phyloP scores from a whole-genome alignment of 306 rosid species.

The Quercus robur region DNA sequence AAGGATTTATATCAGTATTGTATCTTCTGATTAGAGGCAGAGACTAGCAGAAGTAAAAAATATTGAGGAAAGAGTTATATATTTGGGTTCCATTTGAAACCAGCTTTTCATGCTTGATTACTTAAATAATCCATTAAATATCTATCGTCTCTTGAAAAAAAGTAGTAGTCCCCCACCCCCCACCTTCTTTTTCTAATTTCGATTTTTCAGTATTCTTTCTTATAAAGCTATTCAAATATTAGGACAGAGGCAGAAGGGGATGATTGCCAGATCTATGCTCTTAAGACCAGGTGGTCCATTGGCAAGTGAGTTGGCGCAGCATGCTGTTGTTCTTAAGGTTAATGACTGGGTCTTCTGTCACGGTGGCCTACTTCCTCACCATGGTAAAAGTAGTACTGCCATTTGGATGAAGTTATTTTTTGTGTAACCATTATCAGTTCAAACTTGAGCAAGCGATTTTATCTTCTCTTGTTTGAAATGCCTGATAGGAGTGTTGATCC shows the following conservation, averaged over 20 bases:
- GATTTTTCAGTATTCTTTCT: conserved; percentile 24
- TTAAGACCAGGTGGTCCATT: conserved; percentile 80
- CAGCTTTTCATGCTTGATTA: conserved; percentile 1
- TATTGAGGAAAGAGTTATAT: background rate
- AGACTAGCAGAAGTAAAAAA: background rate
- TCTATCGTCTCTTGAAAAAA: background rate
- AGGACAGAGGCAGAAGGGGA: conserved; percentile 96
- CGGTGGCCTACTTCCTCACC: conserved; percentile 99
- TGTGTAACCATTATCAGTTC: conserved; percentile 13
- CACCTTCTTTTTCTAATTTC: background rate
- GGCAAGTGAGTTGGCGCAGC: conserved; percentile 73
- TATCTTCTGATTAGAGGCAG: conserved; percentile 6
- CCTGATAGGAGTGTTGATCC: conserved; percentile 29
- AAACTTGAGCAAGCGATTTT: conserved; percentile 5
- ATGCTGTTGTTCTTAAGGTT: conserved; percentile 82
- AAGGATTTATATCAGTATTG: background rate
- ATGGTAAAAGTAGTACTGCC: conserved; percentile 51
- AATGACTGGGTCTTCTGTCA: conserved; percentile 98
- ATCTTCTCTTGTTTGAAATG: conserved; percentile 22
- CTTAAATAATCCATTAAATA: background rate
- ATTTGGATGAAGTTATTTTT: conserved; percentile 7
- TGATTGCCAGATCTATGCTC: conserved; percentile 81
- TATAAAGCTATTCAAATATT: conserved; percentile 47
- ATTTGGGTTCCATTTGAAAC: background rate
- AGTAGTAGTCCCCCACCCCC: background rate